A percentile compares a stretch with the other conserved stretches of the same genome.
Conservation (phyloP, 106 monocot species). For the Phalaenopsis equestris region DNA sequence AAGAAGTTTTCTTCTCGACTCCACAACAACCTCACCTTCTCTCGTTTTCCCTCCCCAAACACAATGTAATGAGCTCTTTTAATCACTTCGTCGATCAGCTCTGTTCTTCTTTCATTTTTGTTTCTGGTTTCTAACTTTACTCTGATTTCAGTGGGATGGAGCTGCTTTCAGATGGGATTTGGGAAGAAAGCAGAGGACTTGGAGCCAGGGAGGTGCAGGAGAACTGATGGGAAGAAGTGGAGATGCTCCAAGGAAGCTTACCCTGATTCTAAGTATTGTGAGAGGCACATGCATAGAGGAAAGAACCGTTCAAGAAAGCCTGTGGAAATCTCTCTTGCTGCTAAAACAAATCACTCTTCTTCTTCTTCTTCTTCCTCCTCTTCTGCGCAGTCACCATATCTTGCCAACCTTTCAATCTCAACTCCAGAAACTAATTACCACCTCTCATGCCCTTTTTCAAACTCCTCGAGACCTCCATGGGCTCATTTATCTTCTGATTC, state of each 20-base stretch:
- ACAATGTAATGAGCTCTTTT: background rate
- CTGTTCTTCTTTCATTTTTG: too few species aligned
- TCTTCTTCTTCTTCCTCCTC: background rate
- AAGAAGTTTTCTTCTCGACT: conserved; percentile 29
- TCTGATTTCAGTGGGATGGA: conserved; percentile 7
- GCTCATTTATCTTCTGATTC: too few species aligned
- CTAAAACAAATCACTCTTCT: background rate
- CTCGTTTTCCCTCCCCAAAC: background rate
- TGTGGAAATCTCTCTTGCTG: conserved; percentile 64
- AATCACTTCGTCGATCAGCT: background rate
- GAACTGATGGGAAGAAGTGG: conserved; percentile 20
- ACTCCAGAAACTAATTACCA: background rate
- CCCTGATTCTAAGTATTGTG: conserved; percentile 20
- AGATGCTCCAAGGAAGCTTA: conserved; percentile 19
- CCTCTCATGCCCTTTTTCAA: background rate
- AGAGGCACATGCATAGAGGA: conserved; percentile 23
- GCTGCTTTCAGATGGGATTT: conserved; percentile 8
- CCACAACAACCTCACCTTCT: conserved; percentile 13
- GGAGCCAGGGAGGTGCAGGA: conserved; percentile 13
- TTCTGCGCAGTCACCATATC: background rate
- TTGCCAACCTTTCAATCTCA: background rate
- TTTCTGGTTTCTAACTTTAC: background rate
- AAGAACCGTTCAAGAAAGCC: conserved; percentile 99
- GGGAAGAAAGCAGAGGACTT: conserved; percentile 13
- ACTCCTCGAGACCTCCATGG: background rate